These are phyloP conservation scores for Licmophora abbreviata DNA, from an alignment of 108 stramenopile species.

Conservation along the genomic window DNA sequence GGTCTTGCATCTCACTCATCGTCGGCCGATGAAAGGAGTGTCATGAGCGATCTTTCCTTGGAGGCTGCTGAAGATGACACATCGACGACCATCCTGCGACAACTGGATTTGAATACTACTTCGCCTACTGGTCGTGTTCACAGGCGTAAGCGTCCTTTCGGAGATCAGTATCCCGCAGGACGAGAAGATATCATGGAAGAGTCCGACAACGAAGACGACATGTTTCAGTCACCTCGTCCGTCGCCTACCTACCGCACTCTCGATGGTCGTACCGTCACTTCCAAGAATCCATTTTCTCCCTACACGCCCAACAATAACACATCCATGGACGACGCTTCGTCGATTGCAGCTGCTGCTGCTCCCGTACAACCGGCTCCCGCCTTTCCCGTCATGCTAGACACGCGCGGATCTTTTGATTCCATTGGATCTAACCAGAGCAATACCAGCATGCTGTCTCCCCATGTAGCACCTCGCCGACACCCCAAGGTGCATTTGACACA, in stretches of 20 bases:
- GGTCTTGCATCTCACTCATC: too few species aligned
- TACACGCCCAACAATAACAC: constrained; percentile 24
- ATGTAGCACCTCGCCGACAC: not conserved
- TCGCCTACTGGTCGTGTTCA: too few species aligned
- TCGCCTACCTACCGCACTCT: constrained; percentile 19
- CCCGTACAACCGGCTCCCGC: not conserved
- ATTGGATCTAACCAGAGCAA: not conserved
- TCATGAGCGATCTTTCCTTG: too few species aligned
- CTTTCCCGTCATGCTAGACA: not conserved
- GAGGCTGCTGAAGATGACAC: too few species aligned
- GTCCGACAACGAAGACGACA: constrained; percentile 4
- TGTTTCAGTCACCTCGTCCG: constrained; percentile 3
- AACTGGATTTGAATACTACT: too few species aligned
- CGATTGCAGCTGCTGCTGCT: not conserved
- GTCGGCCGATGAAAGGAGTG: too few species aligned
- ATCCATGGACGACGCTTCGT: constrained; percentile 8
- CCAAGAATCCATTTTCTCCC: constrained; percentile 50
- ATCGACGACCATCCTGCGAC: too few species aligned
- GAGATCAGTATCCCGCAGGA: not conserved
- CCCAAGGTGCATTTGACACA: not conserved
- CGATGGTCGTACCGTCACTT: constrained; percentile 40
- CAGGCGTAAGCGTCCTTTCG: too few species aligned
- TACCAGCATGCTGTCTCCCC: not conserved
- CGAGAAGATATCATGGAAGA: not conserved
- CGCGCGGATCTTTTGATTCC: not conserved